Conservation (phyloP, 371 early-diverging fungal species). For the Mortierella sp. region DNA sequence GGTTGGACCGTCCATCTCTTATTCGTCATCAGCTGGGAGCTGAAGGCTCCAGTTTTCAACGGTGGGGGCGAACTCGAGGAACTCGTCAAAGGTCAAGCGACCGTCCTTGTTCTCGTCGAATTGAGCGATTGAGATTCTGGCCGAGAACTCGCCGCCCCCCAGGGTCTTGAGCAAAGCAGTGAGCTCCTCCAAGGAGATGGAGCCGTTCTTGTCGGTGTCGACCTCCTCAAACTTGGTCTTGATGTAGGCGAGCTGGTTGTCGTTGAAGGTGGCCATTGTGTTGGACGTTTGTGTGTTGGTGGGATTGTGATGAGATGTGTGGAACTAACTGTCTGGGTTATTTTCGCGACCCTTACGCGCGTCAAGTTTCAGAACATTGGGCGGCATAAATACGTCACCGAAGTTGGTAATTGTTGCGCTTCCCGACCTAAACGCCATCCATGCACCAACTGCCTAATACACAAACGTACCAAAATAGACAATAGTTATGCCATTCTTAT, state of each 20-base stretch:
- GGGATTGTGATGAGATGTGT: neutral
- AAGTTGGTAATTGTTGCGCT: too few relatives aligned
- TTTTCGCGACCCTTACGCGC: too few relatives aligned
- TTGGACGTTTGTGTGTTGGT: neutral
- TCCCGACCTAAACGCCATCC: too few relatives aligned
- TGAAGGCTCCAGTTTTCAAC: slow-evolving; percentile 7
- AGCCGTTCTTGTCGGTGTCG: slow-evolving; percentile 21
- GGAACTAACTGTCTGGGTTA: neutral
- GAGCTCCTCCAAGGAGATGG: slow-evolving; percentile 9
- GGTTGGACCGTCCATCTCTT: neutral
- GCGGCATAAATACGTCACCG: too few relatives aligned
- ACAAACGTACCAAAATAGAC: too few relatives aligned
- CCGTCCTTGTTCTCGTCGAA: slow-evolving; percentile 19
- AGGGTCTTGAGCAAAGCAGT: slow-evolving; percentile 16
- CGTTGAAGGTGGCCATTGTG: slow-evolving; percentile 11
- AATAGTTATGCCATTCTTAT: too few relatives aligned
- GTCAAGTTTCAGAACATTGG: too few relatives aligned
- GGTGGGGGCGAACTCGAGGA: slow-evolving; percentile 20
- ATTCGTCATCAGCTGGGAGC: neutral
- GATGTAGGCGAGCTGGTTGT: slow-evolving; percentile 12
- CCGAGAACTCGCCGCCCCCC: slow-evolving; percentile 16
- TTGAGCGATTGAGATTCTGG: slow-evolving; percentile 3
- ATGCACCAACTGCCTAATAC: too few relatives aligned
- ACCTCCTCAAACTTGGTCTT: slow-evolving; percentile 17
- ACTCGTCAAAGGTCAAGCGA: slow-evolving; percentile 17